phyloP scores from a whole-genome alignment of 2,329 filamentous ascomycete species.

The Fusarium sterilihyphosum region DNA sequence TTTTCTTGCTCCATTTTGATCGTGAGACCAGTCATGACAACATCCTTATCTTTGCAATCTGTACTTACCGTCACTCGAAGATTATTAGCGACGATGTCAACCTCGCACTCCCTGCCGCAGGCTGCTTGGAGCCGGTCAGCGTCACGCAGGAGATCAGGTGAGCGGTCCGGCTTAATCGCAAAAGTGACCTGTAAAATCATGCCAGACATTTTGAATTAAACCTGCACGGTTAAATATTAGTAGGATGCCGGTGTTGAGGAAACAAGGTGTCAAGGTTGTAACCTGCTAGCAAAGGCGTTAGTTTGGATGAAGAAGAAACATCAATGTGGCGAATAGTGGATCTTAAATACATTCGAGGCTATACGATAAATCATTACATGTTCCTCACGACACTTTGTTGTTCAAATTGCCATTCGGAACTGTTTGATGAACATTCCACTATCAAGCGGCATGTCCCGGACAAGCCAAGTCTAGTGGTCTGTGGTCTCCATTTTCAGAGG shows the following conservation, averaged over 20 bases:
- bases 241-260: accelerated
- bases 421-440: neutral
- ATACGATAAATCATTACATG: accelerated
- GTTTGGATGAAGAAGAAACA: accelerated
- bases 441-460: neutral
- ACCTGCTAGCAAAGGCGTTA: accelerated
- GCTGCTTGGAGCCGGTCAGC: neutral
- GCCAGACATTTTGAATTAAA: accelerated
- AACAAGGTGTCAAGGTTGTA: no score
- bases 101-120: neutral
- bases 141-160: neutral
- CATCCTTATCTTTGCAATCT: neutral
- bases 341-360: neutral
- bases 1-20: neutral
- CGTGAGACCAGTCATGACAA: neutral
- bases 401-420: neutral
- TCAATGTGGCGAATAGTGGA: accelerated
- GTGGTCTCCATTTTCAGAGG: accelerated
- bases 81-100: neutral
- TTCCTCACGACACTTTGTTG: accelerated
- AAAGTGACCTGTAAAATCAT: neutral
- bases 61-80: neutral
- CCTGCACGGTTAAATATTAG: neutral
- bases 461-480: accelerated
- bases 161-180: neutral